Conservation (phyloP, 441 rosid genomes). For the Gossypium aridum region DNA sequence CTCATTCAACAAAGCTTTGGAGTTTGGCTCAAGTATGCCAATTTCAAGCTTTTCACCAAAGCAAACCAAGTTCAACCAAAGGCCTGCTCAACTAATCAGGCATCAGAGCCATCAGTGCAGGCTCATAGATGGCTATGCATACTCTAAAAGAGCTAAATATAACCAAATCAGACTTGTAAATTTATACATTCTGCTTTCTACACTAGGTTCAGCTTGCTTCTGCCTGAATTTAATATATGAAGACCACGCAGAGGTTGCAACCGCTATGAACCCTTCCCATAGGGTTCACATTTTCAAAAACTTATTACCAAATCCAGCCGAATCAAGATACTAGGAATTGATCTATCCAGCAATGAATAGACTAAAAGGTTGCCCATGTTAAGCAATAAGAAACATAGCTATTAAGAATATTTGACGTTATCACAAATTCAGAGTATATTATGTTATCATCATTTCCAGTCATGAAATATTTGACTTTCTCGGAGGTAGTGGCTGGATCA, state of each 20-base stretch:
- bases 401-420: background rate
- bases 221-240: background rate
- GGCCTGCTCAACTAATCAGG: slow-evolving; percentile 5
- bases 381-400: background rate
- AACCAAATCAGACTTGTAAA: background rate
- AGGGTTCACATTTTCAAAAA: background rate
- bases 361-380: background rate
- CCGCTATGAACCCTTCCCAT: background rate
- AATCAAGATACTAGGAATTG: background rate
- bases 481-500: background rate
- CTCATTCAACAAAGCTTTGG: background rate
- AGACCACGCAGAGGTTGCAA: background rate
- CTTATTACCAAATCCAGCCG: background rate
- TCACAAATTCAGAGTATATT: background rate
- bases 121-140: background rate
- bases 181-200: slow-evolving; percentile 1
- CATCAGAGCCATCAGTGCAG: background rate
- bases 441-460: background rate
- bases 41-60: background rate
- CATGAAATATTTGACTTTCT: background rate
- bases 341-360: background rate
- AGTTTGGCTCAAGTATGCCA: background rate
- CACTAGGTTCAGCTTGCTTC: background rate
- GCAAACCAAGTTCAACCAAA: background rate
- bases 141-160: background rate